These are phyloP conservation scores for Pyrenochaeta sp. DNA, from an alignment of 2,329 filamentous ascomycete genomes.

Conservation along the genomic window DNA sequence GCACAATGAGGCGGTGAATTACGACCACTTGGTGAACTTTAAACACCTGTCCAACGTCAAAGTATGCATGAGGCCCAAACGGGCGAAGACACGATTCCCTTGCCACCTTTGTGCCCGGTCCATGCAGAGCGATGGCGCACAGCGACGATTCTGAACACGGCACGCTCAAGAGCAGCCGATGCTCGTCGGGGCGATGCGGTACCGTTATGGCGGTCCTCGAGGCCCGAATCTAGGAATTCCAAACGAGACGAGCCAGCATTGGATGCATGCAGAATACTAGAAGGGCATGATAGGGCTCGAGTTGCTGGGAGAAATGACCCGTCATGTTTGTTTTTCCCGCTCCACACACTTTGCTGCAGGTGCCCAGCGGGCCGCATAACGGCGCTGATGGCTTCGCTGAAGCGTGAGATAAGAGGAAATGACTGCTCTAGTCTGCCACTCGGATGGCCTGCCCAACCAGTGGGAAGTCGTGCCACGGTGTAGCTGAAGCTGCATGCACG, in stretches of 20 bases:
- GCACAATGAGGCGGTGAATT: constrained; percentile 19
- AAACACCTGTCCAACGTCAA: constrained; percentile 15
- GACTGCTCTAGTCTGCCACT: no score
- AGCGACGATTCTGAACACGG: constrained; percentile 22
- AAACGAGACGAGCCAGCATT: not conserved
- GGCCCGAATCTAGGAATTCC: constrained; percentile 1
- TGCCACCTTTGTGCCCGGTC: constrained; percentile 10
- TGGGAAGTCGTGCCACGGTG: constrained; percentile 5
- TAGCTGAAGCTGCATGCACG: constrained; percentile 17
- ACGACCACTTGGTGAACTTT: constrained; percentile 7
- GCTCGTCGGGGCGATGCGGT: constrained; percentile 11
- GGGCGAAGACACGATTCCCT: constrained; percentile 25
- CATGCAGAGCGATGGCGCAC: constrained; percentile 15
- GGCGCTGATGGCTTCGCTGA: no score
- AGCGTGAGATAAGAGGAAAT: no score
- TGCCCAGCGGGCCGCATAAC: no score
- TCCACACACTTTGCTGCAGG: constrained; percentile 14
- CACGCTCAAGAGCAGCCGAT: constrained; percentile 16
- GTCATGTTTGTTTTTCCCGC: constrained; percentile 14
- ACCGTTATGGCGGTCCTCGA: constrained; percentile 20
- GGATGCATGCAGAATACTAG: no score
- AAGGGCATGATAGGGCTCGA: constrained; percentile 4
- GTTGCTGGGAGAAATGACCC: constrained; percentile 6
- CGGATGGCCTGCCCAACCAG: constrained; percentile 7
- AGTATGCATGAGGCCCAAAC: constrained; percentile 23